phyloP scores from a whole-genome alignment of 2,329 filamentous ascomycete species.

The Mariannaea sp. region DNA sequence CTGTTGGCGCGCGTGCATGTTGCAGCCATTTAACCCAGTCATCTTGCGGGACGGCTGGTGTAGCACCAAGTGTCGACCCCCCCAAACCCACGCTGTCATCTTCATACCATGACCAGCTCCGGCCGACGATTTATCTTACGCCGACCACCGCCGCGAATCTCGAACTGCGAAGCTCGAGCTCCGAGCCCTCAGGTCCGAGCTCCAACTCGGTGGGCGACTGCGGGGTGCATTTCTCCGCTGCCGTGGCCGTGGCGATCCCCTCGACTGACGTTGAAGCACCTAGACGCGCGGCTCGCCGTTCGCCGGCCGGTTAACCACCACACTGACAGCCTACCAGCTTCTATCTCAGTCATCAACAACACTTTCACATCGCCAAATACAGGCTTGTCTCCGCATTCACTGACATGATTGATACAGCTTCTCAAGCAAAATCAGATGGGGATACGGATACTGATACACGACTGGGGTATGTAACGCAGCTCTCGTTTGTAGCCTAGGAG shows the following conservation, averaged over 20 bases:
- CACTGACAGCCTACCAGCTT: not conserved
- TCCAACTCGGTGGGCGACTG: slow-evolving; percentile 25
- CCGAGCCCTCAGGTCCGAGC: slow-evolving; percentile 28
- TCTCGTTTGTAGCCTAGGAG: slow-evolving; percentile 4
- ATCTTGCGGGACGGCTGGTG: slow-evolving; percentile 27
- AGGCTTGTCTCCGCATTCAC: slow-evolving; percentile 5
- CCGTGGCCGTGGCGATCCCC: slow-evolving; percentile 16
- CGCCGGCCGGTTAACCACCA: too few species aligned
- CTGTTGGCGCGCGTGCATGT: slow-evolving; percentile 26
- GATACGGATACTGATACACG: not conserved
- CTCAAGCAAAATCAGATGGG: not conserved
- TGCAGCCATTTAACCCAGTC: slow-evolving; percentile 14
- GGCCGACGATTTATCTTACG: slow-evolving; percentile 5
- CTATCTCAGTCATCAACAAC: slow-evolving; percentile 9
- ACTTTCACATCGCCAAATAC: slow-evolving; percentile 7
- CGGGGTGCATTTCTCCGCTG: slow-evolving; percentile 29
- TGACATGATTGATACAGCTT: slow-evolving; percentile 1
- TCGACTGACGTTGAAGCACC: slow-evolving; percentile 6
- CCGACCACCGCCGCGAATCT: slow-evolving; percentile 22
- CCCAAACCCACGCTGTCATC: too few species aligned
- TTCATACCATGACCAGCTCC: slow-evolving; percentile 5
- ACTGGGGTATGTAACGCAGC: not conserved
- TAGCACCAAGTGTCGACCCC: too few species aligned
- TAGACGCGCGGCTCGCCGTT: slow-evolving; percentile 26
- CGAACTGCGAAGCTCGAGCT: slow-evolving; percentile 24